A percentile compares a stretch with the other conserved stretches of the same genome.
These are phyloP conservation scores for Novakomyces olei DNA, from an alignment of 805 yeast species.

Conservation along the genomic window DNA sequence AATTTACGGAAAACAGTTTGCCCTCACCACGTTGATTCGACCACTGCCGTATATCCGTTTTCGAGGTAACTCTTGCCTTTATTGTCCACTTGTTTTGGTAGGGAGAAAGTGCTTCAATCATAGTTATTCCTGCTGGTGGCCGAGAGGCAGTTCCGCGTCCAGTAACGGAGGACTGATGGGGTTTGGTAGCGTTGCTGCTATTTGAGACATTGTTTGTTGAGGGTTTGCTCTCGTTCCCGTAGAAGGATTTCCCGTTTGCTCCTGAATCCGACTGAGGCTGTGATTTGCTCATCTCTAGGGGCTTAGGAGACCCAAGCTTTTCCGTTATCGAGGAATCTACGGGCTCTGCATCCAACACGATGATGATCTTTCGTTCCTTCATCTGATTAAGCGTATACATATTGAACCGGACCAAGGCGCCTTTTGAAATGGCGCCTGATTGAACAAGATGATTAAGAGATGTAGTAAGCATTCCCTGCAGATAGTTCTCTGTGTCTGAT, in stretches of 20 bases:
- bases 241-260: background rate
- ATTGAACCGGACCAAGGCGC: constrained; percentile 7
- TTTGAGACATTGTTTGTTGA: too few relatives aligned
- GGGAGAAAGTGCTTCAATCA: constrained; percentile 70
- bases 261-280: background rate
- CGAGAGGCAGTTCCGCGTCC: background rate
- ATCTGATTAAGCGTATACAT: constrained; percentile 6
- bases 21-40: constrained; percentile 74
- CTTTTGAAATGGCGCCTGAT: constrained; percentile 4
- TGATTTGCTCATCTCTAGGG: constrained; percentile 1
- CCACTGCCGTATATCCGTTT: constrained; percentile 76
- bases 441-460: constrained; percentile 5
- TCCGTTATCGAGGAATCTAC: constrained; percentile 7
- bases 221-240: constrained; percentile 1
- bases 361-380: constrained; percentile 7
- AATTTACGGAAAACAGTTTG: constrained; percentile 65
- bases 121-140: constrained; percentile 2
- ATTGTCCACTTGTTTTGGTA: constrained; percentile 81
- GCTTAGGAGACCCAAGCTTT: constrained; percentile 8
- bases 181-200: background rate
- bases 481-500: constrained; percentile 9
- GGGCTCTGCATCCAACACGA: constrained; percentile 6
- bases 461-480: constrained; percentile 8
- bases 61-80: constrained; percentile 74
- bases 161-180: background rate